Evolutionary conservation across 441 rosid genomes (phyloP).

Genomic region (Croton setiger): DNA sequence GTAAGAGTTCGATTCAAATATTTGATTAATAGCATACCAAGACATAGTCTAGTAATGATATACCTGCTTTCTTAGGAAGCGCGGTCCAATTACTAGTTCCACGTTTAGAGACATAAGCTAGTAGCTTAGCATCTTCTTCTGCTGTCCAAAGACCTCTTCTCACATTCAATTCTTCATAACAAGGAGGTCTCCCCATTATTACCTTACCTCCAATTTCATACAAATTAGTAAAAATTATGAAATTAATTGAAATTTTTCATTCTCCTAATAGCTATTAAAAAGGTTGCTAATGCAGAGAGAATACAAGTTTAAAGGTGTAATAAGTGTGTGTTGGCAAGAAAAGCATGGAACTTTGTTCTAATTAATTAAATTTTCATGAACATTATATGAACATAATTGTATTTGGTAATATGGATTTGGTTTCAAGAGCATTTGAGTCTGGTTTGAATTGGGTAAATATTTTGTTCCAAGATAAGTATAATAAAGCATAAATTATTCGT

Average conservation of each 20-base stretch:
- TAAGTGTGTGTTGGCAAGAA: slow-evolving; percentile 29
- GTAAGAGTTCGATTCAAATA: too few species aligned
- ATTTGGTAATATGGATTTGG: slow-evolving; percentile 16
- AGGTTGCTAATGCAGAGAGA: slow-evolving; percentile 1
- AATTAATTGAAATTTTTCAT: not conserved
- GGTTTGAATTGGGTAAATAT: slow-evolving; percentile 46
- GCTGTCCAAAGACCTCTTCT: slow-evolving; percentile 93
- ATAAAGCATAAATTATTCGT: slow-evolving; percentile 12
- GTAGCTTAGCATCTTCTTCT: slow-evolving; percentile 88
- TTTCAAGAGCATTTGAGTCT: slow-evolving; percentile 31
- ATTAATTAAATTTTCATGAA: slow-evolving; percentile 27
- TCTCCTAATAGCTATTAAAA: too few species aligned
- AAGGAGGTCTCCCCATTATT: slow-evolving; percentile 76
- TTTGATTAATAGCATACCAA: too few species aligned
- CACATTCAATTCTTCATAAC: slow-evolving; percentile 76
- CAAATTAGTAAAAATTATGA: not conserved
- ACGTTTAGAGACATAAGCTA: slow-evolving; percentile 78
- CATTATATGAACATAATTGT: not conserved
- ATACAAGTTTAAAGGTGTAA: slow-evolving; percentile 34
- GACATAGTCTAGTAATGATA: too few species aligned
- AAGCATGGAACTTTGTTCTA: slow-evolving; percentile 36
- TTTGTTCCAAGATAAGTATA: slow-evolving; percentile 34
- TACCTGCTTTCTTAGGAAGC: slow-evolving; percentile 84
- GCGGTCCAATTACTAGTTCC: slow-evolving; percentile 92
- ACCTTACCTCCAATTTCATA: not conserved